These are phyloP conservation scores for Chlorencoelia australis DNA, from an alignment of 2,329 filamentous ascomycete genomes.

Conservation along the genomic window DNA sequence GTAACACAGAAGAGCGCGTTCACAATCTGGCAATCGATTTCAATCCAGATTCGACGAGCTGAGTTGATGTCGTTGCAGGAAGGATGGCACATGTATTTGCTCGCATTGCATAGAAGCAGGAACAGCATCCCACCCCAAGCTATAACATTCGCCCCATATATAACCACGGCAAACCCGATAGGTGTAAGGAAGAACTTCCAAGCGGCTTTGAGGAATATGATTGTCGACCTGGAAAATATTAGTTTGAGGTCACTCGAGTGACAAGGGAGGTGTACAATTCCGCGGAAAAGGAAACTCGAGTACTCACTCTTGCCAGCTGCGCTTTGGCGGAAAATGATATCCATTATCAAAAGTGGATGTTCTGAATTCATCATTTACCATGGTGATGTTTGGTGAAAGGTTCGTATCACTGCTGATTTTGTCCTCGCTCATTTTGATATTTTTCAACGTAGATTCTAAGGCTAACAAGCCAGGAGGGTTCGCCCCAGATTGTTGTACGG, in stretches of 20 bases:
- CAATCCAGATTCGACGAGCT: constrained; percentile 73
- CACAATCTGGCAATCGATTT: constrained; percentile 73
- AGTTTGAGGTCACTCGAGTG: no score
- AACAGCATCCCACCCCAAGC: constrained; percentile 92
- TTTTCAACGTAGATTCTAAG: no score
- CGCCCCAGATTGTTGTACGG: no score
- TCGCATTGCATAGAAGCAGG: constrained; percentile 66
- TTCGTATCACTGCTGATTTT: constrained; percentile 19
- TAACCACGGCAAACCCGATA: constrained; percentile 62
- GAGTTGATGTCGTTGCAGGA: constrained; percentile 64
- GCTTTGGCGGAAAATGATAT: constrained; percentile 54
- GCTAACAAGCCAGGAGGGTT: no score
- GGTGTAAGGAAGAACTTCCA: constrained; percentile 68
- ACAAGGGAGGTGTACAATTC: no score
- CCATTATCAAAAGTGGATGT: constrained; percentile 44
- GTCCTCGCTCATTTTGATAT: no score
- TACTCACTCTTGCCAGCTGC: constrained; percentile 48
- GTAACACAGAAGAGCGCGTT: constrained; percentile 82
- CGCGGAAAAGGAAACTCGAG: no score
- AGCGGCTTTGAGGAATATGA: constrained; percentile 49
- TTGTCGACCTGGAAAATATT: no score
- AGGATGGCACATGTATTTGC: constrained; percentile 62
- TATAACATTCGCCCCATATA: constrained; percentile 75
- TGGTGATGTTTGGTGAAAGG: constrained; percentile 11
- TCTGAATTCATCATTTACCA: constrained; percentile 18